phyloP scores from a whole-genome alignment of 768 basidiomycete species.

The Cystofilobasidium capitatum region DNA sequence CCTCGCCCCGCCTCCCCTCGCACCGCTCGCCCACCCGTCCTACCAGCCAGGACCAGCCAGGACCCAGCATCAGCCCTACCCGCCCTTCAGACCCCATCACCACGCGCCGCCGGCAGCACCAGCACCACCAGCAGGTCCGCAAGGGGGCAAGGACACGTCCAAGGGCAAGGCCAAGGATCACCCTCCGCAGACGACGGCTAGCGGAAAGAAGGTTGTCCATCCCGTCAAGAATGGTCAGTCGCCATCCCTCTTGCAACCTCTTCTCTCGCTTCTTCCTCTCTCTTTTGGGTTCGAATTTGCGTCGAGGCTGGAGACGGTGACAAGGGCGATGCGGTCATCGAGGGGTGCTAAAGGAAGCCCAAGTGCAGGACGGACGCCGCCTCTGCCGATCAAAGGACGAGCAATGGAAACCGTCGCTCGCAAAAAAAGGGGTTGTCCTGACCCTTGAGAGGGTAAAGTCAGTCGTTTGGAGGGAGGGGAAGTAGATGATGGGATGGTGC shows the following conservation, averaged over 20 bases:
- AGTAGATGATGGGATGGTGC: neutral
- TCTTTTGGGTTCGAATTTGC: neutral
- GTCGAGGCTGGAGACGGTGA: too few relatives aligned
- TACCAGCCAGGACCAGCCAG: neutral
- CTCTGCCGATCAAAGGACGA: too few relatives aligned
- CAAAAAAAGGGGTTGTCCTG: too few relatives aligned
- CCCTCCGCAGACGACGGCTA: too few relatives aligned
- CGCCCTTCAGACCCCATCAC: neutral
- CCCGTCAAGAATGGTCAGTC: conserved; percentile 14
- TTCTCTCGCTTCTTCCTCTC: neutral
- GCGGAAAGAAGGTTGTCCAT: conserved; percentile 4
- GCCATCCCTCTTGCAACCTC: neutral
- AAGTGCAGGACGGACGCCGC: too few relatives aligned
- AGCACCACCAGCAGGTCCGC: neutral
- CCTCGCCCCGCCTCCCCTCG: too few relatives aligned
- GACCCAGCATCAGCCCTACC: too few relatives aligned
- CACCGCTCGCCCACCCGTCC: neutral
- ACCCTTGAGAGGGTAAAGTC: neutral
- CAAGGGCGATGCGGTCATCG: too few relatives aligned
- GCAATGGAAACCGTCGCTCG: too few relatives aligned
- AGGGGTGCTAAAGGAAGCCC: too few relatives aligned
- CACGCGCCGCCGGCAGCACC: neutral
- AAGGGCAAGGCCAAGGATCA: too few relatives aligned
- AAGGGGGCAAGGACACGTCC: too few relatives aligned
- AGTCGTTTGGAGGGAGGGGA: neutral